Evolutionary conservation across 1,284 basidiomycete species (phyloP), one percentile per base, ranked within the genome.

Genomic region (Ceratobasidium sp.): DNA sequence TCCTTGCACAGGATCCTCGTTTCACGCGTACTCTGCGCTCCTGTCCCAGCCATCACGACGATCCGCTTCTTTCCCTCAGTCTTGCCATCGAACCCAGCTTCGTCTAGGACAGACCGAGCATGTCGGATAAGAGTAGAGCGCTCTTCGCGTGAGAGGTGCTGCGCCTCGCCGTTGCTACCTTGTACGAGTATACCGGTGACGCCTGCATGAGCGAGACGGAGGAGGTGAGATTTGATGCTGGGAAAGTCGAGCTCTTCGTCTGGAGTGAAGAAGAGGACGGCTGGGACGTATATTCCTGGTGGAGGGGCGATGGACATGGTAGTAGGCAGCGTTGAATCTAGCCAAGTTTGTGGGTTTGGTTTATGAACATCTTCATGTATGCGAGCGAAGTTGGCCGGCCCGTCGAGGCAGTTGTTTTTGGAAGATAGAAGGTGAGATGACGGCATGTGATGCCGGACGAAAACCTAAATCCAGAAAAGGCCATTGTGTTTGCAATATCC

Each of bases 141-240:
- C 60, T 82, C 81, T 28, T 60, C 79, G 12, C 80, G 77, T 7
- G 78, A 80, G 0, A 82, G 80, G n/a, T 81, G 71, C 12, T 79
- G 58, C 13, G 75, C 64, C 33, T 77, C 75, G 23, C 75, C 75
- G 79, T 94, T 94, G 79, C 90, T 92, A 64, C 93, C 93, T 83
- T 94, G 92, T 0, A 94, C 91, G 28, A 95, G 86, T 79, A 94
- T 93, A 6, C 93, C 93, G 0, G 91, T 92, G 2, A 94, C 89
- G 0, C 92, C 91, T 39, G 91, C 92, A 89, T 90, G 83, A 3
- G 93, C 93, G 33, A 94, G 89, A 13, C 92, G 87, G n/a, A 93
- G 85, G 69, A 93, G 85, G 81, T 94, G 93, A 0, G 89, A 84
- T 81, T 90, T 86, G 82, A 92, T 91, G 12, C 91, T 85, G 0